phyloP scores from a whole-genome alignment of 345 rosid genomes.

The Citrus glauca region DNA sequence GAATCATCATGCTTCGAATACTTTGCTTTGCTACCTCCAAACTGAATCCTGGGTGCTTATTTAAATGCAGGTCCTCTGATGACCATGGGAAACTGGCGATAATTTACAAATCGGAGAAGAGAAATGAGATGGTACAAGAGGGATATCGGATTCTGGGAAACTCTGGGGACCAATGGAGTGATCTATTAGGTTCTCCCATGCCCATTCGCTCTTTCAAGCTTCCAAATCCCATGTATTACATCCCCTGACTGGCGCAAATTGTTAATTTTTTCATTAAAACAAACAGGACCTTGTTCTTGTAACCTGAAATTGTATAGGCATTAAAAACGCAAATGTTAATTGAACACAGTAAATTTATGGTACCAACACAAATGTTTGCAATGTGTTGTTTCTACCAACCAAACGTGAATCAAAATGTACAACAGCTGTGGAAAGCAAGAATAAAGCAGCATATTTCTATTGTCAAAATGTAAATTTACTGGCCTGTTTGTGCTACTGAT shows the following conservation, averaged over 20 bases:
- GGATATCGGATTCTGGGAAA: conserved; percentile 81
- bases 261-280: not conserved
- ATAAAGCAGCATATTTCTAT: not conserved
- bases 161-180: conserved; percentile 97
- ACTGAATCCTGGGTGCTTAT: not conserved
- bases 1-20: not conserved
- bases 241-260: conserved; percentile 30
- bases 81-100: conserved; percentile 60
- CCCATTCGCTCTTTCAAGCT: conserved; percentile 78
- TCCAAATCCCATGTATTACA: conserved; percentile 87
- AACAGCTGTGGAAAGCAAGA: no score
- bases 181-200: conserved; percentile 60
- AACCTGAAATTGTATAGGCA: conserved; percentile 12
- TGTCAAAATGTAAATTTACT: not conserved
- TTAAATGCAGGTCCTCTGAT: conserved; percentile 42
- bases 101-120: conserved; percentile 70
- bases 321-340: not conserved
- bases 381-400: not conserved
- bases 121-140: conserved; percentile 65
- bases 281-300: not conserved
- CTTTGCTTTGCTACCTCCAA: not conserved
- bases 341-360: not conserved
- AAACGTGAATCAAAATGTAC: not conserved
- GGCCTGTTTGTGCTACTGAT: not conserved
- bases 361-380: not conserved